phyloP scores from a whole-genome alignment of 495 filamentous ascomycete genomes.

The Parachaetomium inaequale region DNA sequence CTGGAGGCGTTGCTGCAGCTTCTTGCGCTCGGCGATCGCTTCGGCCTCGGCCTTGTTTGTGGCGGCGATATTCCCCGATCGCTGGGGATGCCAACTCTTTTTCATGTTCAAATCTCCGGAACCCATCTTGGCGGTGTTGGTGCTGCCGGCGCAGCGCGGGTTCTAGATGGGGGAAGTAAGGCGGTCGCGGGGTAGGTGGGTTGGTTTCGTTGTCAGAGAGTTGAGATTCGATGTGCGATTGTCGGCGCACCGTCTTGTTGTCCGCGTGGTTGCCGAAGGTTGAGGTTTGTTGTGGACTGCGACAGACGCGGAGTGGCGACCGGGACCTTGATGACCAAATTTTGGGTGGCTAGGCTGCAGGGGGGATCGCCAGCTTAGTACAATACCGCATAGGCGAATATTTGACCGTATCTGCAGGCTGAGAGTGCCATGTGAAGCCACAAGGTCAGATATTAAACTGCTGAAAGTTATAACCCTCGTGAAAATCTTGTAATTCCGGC shows the following conservation, averaged over 20 bases:
- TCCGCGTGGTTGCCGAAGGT: not conserved
- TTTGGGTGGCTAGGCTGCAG: constrained; percentile 3
- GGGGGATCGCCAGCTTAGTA: not conserved
- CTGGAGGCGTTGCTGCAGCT: constrained; percentile 75
- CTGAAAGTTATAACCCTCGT: no score
- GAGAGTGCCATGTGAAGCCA: not conserved
- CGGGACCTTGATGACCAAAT: constrained; percentile 11
- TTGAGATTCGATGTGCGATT: not conserved
- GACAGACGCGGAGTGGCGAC: constrained; percentile 11
- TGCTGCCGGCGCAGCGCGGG: constrained; percentile 17
- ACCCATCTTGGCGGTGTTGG: constrained; percentile 61
- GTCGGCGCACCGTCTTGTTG: not conserved
- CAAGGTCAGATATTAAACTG: no score
- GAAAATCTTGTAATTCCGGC: no score
- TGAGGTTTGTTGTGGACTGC: not conserved
- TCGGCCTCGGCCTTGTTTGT: constrained; percentile 63
- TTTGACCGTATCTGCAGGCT: not conserved
- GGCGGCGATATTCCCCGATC: constrained; percentile 36
- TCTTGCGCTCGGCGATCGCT: constrained; percentile 93
- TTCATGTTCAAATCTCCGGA: constrained; percentile 85
- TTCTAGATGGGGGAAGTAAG: not conserved
- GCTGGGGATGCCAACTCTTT: constrained; percentile 83
- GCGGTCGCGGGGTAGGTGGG: not conserved
- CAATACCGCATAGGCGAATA: not conserved
- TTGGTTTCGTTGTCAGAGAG: not conserved